Base-by-base conservation (phyloP, 306 rosid genomes). In the Echinosophora koreensis region DNA sequence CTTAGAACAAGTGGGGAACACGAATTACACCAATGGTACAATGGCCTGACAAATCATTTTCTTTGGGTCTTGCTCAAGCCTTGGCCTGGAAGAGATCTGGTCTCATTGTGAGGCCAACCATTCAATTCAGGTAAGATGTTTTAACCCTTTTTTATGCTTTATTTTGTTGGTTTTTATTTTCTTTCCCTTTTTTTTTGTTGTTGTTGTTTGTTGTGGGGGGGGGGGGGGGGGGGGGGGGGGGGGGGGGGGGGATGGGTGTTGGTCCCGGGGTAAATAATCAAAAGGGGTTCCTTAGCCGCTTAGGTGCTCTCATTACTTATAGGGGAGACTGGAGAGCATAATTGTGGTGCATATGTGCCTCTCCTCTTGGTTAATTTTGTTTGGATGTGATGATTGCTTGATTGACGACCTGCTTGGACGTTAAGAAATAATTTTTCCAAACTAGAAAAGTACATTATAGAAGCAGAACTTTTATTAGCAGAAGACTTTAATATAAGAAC, bases 21-120 rank as follows among this genome's bases (percentile, higher is more conserved):
- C 81, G 96, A 71, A 80, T 96, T 51, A 91, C 98, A 47, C 99
- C 99, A 4, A 84, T 87, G 88, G 76, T 92, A 63, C 99, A 96
- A 66, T 89, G 91, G 98, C 99, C 99, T 42, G 99, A 96, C 75
- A 96, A 92, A 79, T 96, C 99, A 32, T 83, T 96, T 81, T 86
- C 98, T 13, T 69, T 96, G 73, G 97, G 90, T 71, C 79, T 96
- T 87, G 86, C 92, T 60, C 99, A 96, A 86, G 93, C 98, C 72
- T 83, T 96, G 87, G 97, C 96, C 68, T 96, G 99, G 98, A 84
- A 92, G 89, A 86, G 93, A 83, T 91, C 98, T 55, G 99, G 98
- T 88, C 98, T 96, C 75, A 82, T 96, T 86, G 89, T 91, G 84
- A 90, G 88, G 85, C 99, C 99, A 72, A 89, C 99, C 8, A 15